Base-by-base conservation (phyloP, 2,329 filamentous ascomycete genomes). In the Didymella keratinophila region DNA sequence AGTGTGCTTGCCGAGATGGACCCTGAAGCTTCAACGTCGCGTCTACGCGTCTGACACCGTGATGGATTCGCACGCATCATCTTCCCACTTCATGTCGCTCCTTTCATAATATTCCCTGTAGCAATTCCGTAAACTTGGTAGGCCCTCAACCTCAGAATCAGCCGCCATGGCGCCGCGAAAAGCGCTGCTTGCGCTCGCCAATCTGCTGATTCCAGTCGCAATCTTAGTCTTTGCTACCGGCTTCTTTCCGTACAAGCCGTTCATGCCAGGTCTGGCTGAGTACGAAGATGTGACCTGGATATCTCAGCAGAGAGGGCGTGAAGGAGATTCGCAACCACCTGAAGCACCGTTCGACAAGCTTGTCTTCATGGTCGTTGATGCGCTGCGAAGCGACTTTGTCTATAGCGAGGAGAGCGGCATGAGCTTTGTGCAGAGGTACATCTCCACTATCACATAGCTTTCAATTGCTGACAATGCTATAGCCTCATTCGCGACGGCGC, bases 361-460 rank as follows among this genome's bases (percentile, higher is more conserved):
- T 52, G 83, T 99, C 52, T 97, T 99, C 76, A 98, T 99, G 94
- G 93, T 99, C 7, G 90, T 99, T 27, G 95, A 99, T 84, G 94
- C 95, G 23, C 78, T 99, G 75, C 63, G 64, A 49, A 96, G 93
- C 80, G 94, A 98, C 72, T 98, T 98, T 80, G 95, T 99, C 27
- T 99, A 91, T 76, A 86, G 89, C 2, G 80, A 89, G 58, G 81
- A 83, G 45, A 97, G 93, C 25, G 93, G 91, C 11, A 98, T 99
- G 77, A 71, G 84, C 58, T 97, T 91, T 72, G 96, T 93, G 3
- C 95, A 98, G 80, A 88, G 87, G 93, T 96, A 78, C 67, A 80
- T 20, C 0, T 36, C 23, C 14, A 2, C 11, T 4, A 25, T 2
- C 10, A 25, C 8, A 6, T 43, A 43, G 4, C 2, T 20, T 34